Evolutionary conservation across 1,284 basidiomycete species (phyloP).

Genomic region (Serendipita sp.): DNA sequence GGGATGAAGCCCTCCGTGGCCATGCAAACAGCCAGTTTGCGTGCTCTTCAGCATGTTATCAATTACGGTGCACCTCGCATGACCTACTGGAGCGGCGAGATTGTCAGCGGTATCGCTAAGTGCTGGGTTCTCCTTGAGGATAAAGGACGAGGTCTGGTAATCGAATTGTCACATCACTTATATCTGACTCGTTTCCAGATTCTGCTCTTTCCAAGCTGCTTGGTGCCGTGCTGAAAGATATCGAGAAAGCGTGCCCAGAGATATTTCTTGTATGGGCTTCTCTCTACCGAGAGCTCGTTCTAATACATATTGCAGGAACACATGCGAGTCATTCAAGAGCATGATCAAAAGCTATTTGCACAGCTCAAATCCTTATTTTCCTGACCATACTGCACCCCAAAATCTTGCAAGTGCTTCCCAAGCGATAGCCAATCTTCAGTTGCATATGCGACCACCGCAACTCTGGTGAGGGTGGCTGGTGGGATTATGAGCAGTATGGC

Average conservation of each 20-base stretch:
- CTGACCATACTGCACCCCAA: too few relatives aligned
- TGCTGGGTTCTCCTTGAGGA: neutral
- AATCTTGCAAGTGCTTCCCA: too few relatives aligned
- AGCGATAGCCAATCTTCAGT: too few relatives aligned
- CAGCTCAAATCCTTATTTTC: too few relatives aligned
- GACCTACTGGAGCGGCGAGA: slow-evolving; percentile 2
- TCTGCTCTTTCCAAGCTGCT: neutral
- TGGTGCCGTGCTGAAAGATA: neutral
- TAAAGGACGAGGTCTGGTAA: neutral
- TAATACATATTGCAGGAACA: too few relatives aligned
- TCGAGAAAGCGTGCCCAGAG: neutral
- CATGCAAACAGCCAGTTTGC: neutral
- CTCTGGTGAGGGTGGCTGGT: too few relatives aligned
- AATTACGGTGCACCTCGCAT: neutral
- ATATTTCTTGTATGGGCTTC: neutral
- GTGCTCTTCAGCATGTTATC: neutral
- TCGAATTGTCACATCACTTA: neutral
- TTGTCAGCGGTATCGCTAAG: neutral
- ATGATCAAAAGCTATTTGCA: too few relatives aligned
- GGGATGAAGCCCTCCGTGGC: neutral
- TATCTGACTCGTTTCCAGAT: neutral
- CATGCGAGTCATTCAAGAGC: too few relatives aligned
- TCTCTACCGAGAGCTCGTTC: neutral
- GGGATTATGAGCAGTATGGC: too few relatives aligned
- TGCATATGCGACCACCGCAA: too few relatives aligned